phyloP scores from a whole-genome alignment of 2,329 filamentous ascomycete genomes.

The Ceratocystis eucalypticola region DNA sequence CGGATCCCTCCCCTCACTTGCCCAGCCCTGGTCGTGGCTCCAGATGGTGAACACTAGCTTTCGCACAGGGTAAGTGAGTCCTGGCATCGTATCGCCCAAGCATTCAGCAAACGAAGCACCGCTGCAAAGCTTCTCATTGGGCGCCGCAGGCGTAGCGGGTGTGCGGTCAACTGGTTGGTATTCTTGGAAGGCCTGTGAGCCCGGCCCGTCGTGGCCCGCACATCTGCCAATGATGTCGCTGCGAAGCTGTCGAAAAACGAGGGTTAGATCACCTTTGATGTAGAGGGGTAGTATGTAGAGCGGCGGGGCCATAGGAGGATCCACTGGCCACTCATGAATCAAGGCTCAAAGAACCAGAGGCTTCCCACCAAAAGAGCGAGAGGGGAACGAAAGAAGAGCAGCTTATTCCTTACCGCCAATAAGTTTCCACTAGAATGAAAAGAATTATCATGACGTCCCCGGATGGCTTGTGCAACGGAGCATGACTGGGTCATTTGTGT shows the following conservation, averaged over 20 bases:
- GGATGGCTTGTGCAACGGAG: too few relatives aligned
- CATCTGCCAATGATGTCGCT: conserved; percentile 21
- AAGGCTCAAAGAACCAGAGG: not conserved
- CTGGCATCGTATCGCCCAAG: conserved; percentile 24
- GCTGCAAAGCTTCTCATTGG: not conserved
- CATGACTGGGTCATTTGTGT: too few relatives aligned
- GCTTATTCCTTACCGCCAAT: conserved; percentile 1
- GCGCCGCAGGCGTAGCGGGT: not conserved
- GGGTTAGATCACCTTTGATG: not conserved
- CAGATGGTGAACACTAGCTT: conserved; percentile 48
- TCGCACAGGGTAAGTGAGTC: conserved; percentile 37
- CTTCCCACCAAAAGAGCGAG: not conserved
- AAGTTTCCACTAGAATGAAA: not conserved
- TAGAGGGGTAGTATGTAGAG: not conserved
- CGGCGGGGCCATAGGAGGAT: not conserved
- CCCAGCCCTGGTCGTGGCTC: conserved; percentile 48
- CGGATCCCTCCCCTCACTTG: conserved; percentile 23
- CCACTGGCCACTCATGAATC: not conserved
- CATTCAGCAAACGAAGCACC: not conserved
- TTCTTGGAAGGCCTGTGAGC: not conserved
- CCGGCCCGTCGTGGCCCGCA: not conserved
- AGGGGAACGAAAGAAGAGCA: not conserved
- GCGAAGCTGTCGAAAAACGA: conserved; percentile 27
- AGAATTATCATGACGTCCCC: too few relatives aligned
- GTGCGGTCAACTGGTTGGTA: conserved; percentile 1